phyloP scores from a whole-genome alignment of 2,329 filamentous ascomycete species.

The Aspergillus pseudotamarii region DNA sequence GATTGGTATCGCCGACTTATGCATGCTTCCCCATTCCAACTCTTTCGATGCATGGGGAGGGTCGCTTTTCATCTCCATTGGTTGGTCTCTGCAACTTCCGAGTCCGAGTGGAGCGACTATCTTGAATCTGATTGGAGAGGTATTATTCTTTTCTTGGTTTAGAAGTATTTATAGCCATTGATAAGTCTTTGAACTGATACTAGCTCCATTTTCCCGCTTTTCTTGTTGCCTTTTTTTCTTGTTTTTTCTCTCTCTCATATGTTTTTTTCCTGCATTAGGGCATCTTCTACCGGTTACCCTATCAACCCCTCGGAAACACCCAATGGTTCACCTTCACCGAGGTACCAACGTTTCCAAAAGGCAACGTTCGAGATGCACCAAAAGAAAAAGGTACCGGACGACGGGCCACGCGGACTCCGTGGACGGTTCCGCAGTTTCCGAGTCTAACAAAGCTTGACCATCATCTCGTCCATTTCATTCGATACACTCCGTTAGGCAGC shows the following conservation, averaged over 20 bases:
- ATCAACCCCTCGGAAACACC: background rate
- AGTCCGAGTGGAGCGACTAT: background rate
- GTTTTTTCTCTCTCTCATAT: background rate
- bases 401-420: background rate
- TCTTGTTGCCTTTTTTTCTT: background rate
- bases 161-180: background rate
- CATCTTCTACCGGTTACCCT: background rate
- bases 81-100: background rate
- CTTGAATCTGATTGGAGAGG: background rate
- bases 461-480: background rate
- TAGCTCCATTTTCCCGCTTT: background rate
- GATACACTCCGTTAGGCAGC: background rate
- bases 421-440: background rate
- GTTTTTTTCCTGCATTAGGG: background rate
- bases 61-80: background rate
- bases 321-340: background rate
- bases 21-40: background rate
- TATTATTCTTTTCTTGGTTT: background rate
- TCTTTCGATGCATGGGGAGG: background rate
- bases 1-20: background rate
- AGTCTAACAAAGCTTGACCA: slow-evolving; percentile 3
- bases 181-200: background rate
- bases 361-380: background rate
- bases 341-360: background rate
- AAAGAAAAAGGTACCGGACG: background rate